Evolutionary conservation across 1,139 yeast genomes (phyloP), one percentile per base, ranked within the genome.

Genomic region (Debaryomycetaceae sp.): DNA sequence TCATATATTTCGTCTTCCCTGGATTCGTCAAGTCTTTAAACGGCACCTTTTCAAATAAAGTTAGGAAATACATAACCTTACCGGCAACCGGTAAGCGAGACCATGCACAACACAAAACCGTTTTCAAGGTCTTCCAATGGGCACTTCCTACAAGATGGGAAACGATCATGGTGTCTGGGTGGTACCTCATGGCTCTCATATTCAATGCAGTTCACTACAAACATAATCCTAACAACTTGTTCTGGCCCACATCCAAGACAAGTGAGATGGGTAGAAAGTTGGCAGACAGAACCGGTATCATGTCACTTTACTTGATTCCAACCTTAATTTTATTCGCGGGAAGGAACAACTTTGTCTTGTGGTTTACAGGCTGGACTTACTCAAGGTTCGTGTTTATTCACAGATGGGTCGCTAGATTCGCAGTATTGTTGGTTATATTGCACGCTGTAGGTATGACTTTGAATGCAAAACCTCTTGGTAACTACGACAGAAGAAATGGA

Each of bases 71-170:
- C 47, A 49, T 80, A 34, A 56, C 77, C 1, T 51, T 81, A 37
- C 83, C 86, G 1, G 80, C 86, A 1, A 58, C 75, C 11, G 67
- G 70, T 42, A 60, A 61, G 6, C 60, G 62, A 41, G 63, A 63
- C 8, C 84, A 80, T 52, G 70, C 75, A 39, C 66, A 69, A 38
- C 24, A 20, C 5, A 56, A 58, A 39, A 59, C 63, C 29, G 50
- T 62, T 20, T 60, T 66, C 38, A 61, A 65, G 6, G 50, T 65
- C 34, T 56, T 68, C 40, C 63, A 71, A 58, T 49, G 58, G 58
- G 29, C 74, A 34, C 53, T 83, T 24, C 95, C 95, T 1, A 81
- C 90, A 1, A 73, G 95, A 50, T 65, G 78, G 51, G 95, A 84
- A 60, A 54, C 81, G 0, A 51, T 80, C 8, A 64, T 80, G 45